Evolutionary conservation across 768 basidiomycete species (phyloP).

Genomic region (Neoboletus brunneissimus): DNA sequence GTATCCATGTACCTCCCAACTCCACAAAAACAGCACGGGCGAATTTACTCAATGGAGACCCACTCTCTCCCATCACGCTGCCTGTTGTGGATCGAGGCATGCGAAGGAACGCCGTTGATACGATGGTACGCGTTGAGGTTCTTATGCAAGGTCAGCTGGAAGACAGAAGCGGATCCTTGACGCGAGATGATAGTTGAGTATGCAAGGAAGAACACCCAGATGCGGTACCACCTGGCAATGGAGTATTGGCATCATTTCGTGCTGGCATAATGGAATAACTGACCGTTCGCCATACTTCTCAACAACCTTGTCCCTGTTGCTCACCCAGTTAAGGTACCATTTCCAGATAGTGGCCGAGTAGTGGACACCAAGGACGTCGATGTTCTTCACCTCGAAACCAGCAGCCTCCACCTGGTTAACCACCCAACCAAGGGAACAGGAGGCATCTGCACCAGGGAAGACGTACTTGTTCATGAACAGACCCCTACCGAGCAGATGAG

Average conservation of each 20-base stretch:
- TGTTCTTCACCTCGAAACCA: slow-evolving; percentile 95
- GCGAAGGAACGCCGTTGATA: slow-evolving; percentile 77
- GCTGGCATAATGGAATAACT: slow-evolving; percentile 3
- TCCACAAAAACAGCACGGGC: not conserved
- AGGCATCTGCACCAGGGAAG: slow-evolving; percentile 98
- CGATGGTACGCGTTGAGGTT: slow-evolving; percentile 96
- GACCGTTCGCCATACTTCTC: slow-evolving; percentile 83
- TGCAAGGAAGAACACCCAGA: slow-evolving; percentile 97
- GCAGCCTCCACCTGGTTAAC: slow-evolving; percentile 81
- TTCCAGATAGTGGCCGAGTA: slow-evolving; percentile 86
- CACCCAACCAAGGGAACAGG: slow-evolving; percentile 94
- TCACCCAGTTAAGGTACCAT: slow-evolving; percentile 98
- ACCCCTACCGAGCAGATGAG: slow-evolving; percentile 51
- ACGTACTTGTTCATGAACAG: slow-evolving; percentile 98
- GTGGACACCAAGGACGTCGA: slow-evolving; percentile 97
- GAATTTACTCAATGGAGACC: slow-evolving; percentile 23
- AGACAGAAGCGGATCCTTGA: slow-evolving; percentile 88
- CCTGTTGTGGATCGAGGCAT: slow-evolving; percentile 74
- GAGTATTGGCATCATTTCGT: not conserved
- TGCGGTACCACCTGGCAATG: slow-evolving; percentile 68
- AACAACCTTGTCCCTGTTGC: slow-evolving; percentile 86
- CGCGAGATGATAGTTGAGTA: slow-evolving; percentile 83
- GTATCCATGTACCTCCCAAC: not conserved
- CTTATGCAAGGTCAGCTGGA: slow-evolving; percentile 98
- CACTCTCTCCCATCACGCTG: slow-evolving; percentile 29